Percentiles rank a stretch among this genome's conserved stretches.
phyloP scores from a whole-genome alignment of 192 early-diverging fungal genomes.

The Coemansia sp. region DNA sequence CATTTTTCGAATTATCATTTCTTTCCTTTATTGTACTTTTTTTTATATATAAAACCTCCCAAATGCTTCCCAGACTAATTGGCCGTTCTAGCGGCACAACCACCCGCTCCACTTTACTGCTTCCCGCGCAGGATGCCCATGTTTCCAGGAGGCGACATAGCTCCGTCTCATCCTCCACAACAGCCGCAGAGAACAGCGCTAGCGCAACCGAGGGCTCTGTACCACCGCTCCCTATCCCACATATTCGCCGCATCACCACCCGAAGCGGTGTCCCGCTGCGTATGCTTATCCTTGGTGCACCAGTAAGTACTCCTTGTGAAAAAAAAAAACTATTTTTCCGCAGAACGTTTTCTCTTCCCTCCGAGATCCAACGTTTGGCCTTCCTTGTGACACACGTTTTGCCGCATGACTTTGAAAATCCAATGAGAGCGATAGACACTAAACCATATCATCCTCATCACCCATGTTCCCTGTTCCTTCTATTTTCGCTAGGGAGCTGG shows the following conservation, averaged over 20 bases:
- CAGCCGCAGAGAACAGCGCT: conserved; percentile 6
- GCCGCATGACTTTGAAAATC: background rate
- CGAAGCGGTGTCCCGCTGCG: conserved; percentile 56
- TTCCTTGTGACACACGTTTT: background rate
- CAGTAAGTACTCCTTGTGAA: conserved; percentile 59
- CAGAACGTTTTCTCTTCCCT: background rate
- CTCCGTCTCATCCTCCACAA: conserved; percentile 16
- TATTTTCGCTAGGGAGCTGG: conserved; percentile 62
- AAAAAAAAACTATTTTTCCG: background rate
- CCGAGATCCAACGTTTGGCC: no score
- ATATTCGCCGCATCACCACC: conserved; percentile 19
- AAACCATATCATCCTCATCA: background rate
- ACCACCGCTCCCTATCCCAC: conserved; percentile 8
- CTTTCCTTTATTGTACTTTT: background rate
- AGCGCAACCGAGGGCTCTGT: conserved; percentile 5
- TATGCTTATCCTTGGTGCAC: conserved; percentile 71
- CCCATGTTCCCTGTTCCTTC: background rate
- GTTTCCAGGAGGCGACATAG: conserved; percentile 14
- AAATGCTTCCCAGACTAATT: background rate
- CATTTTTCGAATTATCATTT: background rate
- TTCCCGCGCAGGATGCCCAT: background rate
- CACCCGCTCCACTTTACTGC: background rate
- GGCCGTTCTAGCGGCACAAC: background rate
- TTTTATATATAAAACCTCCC: background rate
- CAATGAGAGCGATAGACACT: background rate